These are phyloP conservation scores for Blastocladiella emersonii DNA, from an alignment of 371 early-diverging fungal species.

Conservation along the genomic window DNA sequence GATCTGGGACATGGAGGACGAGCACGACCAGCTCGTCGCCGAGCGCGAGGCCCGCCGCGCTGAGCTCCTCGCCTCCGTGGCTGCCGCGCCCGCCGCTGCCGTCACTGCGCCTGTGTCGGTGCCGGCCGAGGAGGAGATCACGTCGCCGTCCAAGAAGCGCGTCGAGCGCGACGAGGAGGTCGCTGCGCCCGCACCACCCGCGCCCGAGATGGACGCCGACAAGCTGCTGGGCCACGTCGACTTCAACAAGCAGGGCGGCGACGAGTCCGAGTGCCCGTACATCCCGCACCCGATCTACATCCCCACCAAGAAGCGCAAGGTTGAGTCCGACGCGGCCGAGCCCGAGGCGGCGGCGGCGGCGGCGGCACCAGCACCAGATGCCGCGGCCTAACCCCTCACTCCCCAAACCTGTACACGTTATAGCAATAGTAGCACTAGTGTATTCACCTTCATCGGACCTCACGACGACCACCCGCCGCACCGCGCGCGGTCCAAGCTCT, in stretches of 20 bases:
- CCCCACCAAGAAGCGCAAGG: neutral
- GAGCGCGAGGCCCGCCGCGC: conserved; percentile 17
- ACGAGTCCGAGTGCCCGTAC: conserved; percentile 15
- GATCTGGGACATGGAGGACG: conserved; percentile 25
- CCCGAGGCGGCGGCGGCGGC: too few species aligned
- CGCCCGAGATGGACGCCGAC: conserved; percentile 10
- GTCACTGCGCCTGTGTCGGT: too few species aligned
- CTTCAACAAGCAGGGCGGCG: conserved; percentile 9
- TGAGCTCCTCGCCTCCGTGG: conserved; percentile 8
- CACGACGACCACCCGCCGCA: neutral
- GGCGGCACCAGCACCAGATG: too few species aligned
- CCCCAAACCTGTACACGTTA: too few species aligned
- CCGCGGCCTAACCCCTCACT: too few species aligned
- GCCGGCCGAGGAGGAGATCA: neutral
- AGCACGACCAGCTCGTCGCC: conserved; percentile 18
- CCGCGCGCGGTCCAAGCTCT: conserved; percentile 3
- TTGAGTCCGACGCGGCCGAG: neutral
- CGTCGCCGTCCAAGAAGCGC: neutral
- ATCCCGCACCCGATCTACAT: conserved; percentile 15
- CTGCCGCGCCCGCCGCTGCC: neutral
- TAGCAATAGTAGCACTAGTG: too few species aligned
- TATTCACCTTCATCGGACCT: too few species aligned
- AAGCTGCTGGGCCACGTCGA: neutral
- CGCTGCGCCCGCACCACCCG: too few species aligned
- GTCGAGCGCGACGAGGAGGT: too few species aligned